phyloP scores from a whole-genome alignment of 2,329 filamentous ascomycete genomes.

The Alternaria longipes region DNA sequence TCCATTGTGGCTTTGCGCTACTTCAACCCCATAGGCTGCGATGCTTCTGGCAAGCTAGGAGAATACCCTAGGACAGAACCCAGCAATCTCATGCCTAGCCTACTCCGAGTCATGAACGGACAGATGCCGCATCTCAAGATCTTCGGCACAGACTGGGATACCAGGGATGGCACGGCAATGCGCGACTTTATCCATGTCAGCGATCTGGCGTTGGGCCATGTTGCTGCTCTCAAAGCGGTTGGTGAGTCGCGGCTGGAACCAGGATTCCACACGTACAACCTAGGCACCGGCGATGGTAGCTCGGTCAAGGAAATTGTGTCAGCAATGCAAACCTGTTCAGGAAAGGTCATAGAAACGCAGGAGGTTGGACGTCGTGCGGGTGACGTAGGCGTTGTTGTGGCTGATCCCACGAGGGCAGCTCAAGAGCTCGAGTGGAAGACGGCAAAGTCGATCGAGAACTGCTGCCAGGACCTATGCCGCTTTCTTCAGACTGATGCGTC shows the following conservation, averaged over 20 bases:
- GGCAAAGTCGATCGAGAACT: constrained; percentile 4
- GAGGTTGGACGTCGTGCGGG: constrained; percentile 38
- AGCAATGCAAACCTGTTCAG: constrained; percentile 41
- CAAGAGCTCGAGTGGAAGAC: constrained; percentile 41
- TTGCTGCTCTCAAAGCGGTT: constrained; percentile 60
- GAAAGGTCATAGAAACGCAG: constrained; percentile 30
- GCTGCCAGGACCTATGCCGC: constrained; percentile 7
- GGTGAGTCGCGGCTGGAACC: constrained; percentile 20
- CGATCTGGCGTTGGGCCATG: constrained; percentile 68
- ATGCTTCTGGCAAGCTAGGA: constrained; percentile 66
- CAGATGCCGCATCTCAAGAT: constrained; percentile 61
- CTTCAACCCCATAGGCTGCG: constrained; percentile 72
- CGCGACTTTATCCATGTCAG: constrained; percentile 72
- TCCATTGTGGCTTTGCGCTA: constrained; percentile 67
- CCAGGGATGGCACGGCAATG: constrained; percentile 68
- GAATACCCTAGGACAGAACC: constrained; percentile 68
- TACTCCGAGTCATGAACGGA: constrained; percentile 66
- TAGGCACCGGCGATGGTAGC: constrained; percentile 46
- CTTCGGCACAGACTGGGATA: constrained; percentile 70
- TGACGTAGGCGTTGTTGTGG: constrained; percentile 45
- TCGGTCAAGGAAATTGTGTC: constrained; percentile 46
- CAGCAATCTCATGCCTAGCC: constrained; percentile 69
- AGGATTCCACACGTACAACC: constrained; percentile 44
- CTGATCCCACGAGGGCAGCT: constrained; percentile 34
- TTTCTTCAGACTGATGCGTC: background rate